Percentiles rank a stretch among this genome's conserved stretches.
Conservation (phyloP, 768 basidiomycete species). For the Trametes cubensis region DNA sequence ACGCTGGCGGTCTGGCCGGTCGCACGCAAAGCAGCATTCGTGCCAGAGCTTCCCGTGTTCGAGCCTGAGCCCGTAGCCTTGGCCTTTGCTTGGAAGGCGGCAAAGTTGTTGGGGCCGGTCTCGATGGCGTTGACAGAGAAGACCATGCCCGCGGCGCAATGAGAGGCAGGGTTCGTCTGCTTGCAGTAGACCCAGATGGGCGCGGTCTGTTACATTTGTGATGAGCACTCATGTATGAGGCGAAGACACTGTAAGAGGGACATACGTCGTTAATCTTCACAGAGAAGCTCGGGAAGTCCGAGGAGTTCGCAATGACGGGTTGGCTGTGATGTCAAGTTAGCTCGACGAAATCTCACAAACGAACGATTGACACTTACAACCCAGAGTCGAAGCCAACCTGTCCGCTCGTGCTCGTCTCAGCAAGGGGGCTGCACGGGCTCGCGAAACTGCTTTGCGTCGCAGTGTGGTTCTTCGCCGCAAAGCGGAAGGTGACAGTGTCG, state of each 20-base stretch:
- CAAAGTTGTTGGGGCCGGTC: slow-evolving; percentile 52
- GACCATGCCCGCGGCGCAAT: slow-evolving; percentile 64
- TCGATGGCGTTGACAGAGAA: slow-evolving; percentile 59
- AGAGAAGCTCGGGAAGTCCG: slow-evolving; percentile 54
- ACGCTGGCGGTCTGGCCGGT: slow-evolving; percentile 30
- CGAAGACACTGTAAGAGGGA: slow-evolving; percentile 28
- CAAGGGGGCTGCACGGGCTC: slow-evolving; percentile 41
- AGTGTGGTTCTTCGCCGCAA: slow-evolving; percentile 44
- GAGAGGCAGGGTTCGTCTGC: slow-evolving; percentile 47
- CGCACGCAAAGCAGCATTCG: background rate
- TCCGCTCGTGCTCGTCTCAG: slow-evolving; percentile 47
- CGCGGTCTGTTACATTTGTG: slow-evolving; percentile 39
- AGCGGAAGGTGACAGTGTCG: slow-evolving; percentile 45
- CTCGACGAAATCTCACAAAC: background rate
- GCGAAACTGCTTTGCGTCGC: slow-evolving; percentile 42
- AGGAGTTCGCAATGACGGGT: slow-evolving; percentile 47
- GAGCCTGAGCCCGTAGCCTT: slow-evolving; percentile 5
- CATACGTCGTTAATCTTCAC: slow-evolving; percentile 53
- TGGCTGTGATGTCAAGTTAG: slow-evolving; percentile 36
- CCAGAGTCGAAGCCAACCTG: slow-evolving; percentile 44
- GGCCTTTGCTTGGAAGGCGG: slow-evolving; percentile 46
- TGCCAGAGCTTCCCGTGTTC: slow-evolving; percentile 1
- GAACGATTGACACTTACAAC: slow-evolving; percentile 33
- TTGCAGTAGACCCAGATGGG: slow-evolving; percentile 65
- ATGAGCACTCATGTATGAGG: background rate